phyloP scores from a whole-genome alignment of 805 yeast genomes.

The Candida adriatica region DNA sequence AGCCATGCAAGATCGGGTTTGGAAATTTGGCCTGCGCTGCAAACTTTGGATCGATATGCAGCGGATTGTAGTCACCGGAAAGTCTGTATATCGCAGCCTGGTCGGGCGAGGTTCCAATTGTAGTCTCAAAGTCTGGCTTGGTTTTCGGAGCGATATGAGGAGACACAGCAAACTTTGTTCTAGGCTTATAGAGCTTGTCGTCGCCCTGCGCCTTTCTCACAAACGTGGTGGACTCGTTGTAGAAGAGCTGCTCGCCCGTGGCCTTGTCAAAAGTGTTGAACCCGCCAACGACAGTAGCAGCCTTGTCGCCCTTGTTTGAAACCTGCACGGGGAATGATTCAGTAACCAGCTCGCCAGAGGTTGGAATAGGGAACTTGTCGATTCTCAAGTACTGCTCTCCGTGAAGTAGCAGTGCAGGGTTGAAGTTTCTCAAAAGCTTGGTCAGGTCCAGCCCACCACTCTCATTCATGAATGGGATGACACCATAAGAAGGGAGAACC shows the following conservation, averaged over 20 bases:
- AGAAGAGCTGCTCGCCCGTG: slow-evolving; percentile 64
- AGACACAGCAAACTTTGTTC: slow-evolving; percentile 55
- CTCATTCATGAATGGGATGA: slow-evolving; percentile 73
- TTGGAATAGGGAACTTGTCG: slow-evolving; percentile 71
- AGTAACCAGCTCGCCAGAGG: slow-evolving; percentile 56
- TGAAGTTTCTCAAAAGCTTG: slow-evolving; percentile 68
- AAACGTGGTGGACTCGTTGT: slow-evolving; percentile 81
- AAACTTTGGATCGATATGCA: slow-evolving; percentile 88
- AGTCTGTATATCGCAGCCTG: slow-evolving; percentile 88
- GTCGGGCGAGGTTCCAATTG: slow-evolving; percentile 53
- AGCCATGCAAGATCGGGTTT: slow-evolving; percentile 87
- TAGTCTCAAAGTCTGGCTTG: slow-evolving; percentile 59
- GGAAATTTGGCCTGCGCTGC: slow-evolving; percentile 85
- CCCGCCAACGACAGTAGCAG: slow-evolving; percentile 66
- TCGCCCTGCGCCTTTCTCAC: slow-evolving; percentile 65
- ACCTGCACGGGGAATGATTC: slow-evolving; percentile 63
- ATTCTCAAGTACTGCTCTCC: slow-evolving; percentile 91
- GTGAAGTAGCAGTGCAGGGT: slow-evolving; percentile 83
- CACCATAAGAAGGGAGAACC: slow-evolving; percentile 85
- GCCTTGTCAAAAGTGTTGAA: slow-evolving; percentile 59
- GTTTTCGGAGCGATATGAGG: slow-evolving; percentile 56
- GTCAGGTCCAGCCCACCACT: slow-evolving; percentile 51
- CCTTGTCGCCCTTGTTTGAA: slow-evolving; percentile 81
- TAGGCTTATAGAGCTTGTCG: slow-evolving; percentile 35
- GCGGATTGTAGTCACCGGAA: slow-evolving; percentile 91